Base-by-base conservation (phyloP, 257 asterid species). In the Scutellaria galericulata region DNA sequence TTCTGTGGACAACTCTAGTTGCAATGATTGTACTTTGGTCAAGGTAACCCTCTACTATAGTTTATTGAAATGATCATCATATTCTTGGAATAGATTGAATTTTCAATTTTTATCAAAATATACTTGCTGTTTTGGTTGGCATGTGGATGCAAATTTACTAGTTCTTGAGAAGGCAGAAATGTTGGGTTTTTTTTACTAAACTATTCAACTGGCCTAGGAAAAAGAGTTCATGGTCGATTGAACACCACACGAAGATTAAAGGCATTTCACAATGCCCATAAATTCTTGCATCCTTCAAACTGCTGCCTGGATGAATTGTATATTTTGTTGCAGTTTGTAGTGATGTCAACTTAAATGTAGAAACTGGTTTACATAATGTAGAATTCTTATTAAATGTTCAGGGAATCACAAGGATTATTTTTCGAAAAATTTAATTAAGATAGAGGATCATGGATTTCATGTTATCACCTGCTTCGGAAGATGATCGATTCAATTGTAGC, bases 1-100 rank as follows among this genome's bases (percentile, higher is more conserved):
- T 24, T 91, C 97, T 52, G 89, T 94, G 76, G 98, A 94, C 87
- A 94, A 94, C 85, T 64, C 82, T 46, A 86, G 90, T 81, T 85
- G 93, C 90, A 88, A 83, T 72, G 93, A 91, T 12, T 89, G 96
- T 79, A 91, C 97, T 77, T 80, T 94, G 51, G 96, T 94, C 70
- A 94, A 89, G 98, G 98, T 94, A 88, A 52, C 65, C 61, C 66
- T 66, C 73, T 44, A 6, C 66, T 53, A 8, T 48, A 75, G 52
- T 39, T 73, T 66, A 18, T 45, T 50, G 31, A 68, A 8, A 48
- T n/a, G 40, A 47, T 37, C 14, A 27, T 5, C 41, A 7, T 31
- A 35, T 64, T 37, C 47, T 55, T 55, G 40, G 31, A 42, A 8
- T 44, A 27, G 64, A 18, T 31, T 24, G 20, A 9, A 27, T 48